Conservation (phyloP, 305 asterid genomes). For the Fraxinus ornus region DNA sequence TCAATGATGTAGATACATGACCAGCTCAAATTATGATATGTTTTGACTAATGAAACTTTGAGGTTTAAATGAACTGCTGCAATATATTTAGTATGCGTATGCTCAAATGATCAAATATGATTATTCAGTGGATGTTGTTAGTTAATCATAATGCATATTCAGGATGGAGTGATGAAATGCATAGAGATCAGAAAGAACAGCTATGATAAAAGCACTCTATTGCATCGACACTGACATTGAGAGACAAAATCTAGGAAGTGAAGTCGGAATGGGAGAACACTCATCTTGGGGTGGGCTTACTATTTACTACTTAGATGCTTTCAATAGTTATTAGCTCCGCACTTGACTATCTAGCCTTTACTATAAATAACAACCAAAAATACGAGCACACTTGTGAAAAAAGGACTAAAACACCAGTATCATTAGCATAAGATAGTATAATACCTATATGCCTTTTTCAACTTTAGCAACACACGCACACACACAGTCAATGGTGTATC, state of each 20-base stretch:
- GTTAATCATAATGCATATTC: neutral
- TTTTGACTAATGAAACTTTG: neutral
- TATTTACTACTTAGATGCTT: neutral
- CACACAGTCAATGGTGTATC: constrained; percentile 8
- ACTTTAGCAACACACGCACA: neutral
- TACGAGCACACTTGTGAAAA: neutral
- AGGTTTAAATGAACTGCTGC: neutral
- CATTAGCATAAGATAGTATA: neutral
- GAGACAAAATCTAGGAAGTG: neutral
- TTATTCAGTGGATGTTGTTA: neutral
- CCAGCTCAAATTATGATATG: neutral
- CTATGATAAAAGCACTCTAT: neutral
- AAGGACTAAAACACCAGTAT: neutral
- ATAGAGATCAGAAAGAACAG: neutral
- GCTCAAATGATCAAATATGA: neutral
- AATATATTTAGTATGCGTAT: neutral
- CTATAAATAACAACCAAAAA: neutral
- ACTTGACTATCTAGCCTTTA: neutral
- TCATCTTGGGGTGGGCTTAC: neutral
- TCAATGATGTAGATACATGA: constrained; percentile 15
- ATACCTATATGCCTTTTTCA: neutral
- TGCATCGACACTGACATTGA: too few species aligned
- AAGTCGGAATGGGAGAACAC: neutral
- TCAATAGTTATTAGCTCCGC: neutral
- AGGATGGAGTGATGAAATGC: neutral